These are phyloP conservation scores for Parmelia sp. DNA, from an alignment of 495 filamentous ascomycete species.

Conservation along the genomic window DNA sequence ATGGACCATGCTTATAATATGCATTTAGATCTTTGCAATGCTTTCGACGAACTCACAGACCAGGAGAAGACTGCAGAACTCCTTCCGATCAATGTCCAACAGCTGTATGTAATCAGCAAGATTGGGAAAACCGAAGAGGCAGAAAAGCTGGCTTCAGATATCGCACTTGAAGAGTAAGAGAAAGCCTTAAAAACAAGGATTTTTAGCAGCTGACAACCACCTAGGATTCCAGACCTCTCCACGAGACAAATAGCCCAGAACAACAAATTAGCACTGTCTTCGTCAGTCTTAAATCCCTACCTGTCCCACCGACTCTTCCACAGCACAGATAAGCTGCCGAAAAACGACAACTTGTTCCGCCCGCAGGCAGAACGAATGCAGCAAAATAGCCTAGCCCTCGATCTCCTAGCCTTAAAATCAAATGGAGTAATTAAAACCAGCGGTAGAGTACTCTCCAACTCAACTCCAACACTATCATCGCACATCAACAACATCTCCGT, in stretches of 20 bases:
- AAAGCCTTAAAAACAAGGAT: not conserved
- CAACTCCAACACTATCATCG: conserved; percentile 50
- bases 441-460: conserved; percentile 47
- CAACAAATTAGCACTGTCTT: conserved; percentile 60
- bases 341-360: conserved; percentile 67
- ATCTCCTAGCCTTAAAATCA: conserved; percentile 75
- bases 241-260: conserved; percentile 72
- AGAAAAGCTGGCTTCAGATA: conserved; percentile 53
- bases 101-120: conserved; percentile 68
- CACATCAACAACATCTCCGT: conserved; percentile 61
- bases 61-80: conserved; percentile 80
- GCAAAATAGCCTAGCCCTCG: conserved; percentile 63
- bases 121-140: conserved; percentile 73
- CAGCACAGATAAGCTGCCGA: conserved; percentile 48
- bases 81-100: conserved; percentile 79
- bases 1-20: conserved; percentile 19
- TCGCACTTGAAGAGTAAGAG: conserved; percentile 58
- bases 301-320: conserved; percentile 63
- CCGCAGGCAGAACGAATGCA: conserved; percentile 64
- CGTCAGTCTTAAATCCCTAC: conserved; percentile 64
- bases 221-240: conserved; percentile 69
- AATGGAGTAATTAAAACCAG: conserved; percentile 64
- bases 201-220: conserved; percentile 26
- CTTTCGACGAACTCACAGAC: conserved; percentile 71
- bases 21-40: conserved; percentile 68